These are phyloP conservation scores for Colletotrichum liaoningense DNA, from an alignment of 2,329 filamentous ascomycete genomes.

Conservation along the genomic window DNA sequence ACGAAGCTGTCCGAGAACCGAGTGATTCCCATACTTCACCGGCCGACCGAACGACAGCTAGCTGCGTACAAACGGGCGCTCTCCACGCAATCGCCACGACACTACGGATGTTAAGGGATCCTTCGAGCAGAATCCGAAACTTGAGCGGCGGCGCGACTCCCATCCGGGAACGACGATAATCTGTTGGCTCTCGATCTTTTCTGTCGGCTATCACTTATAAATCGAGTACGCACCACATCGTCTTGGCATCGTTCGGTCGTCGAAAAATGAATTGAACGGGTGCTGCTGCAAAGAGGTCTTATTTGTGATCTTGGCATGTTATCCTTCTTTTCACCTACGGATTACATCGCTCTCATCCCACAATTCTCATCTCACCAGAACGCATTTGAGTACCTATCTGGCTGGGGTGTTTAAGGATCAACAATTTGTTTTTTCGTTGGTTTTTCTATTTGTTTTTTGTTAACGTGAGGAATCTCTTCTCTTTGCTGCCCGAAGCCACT, in stretches of 20 bases:
- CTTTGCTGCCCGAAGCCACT: too few species aligned
- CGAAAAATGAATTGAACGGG: background rate
- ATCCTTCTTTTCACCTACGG: background rate
- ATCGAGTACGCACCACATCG: background rate
- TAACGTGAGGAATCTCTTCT: too few species aligned
- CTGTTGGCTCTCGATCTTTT: background rate
- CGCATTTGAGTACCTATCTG: background rate
- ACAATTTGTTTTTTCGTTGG: too few species aligned
- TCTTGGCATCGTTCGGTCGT: background rate
- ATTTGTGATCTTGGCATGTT: background rate
- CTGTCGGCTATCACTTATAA: background rate
- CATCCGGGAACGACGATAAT: background rate
- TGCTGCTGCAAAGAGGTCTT: background rate
- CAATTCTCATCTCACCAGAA: background rate
- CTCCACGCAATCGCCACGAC: conserved; percentile 3
- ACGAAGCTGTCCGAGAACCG: conserved; percentile 4
- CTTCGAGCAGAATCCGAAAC: background rate
- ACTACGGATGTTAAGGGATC: conserved; percentile 6
- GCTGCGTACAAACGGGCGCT: conserved; percentile 4
- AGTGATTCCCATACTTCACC: background rate
- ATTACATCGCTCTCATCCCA: background rate
- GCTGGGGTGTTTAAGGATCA: background rate
- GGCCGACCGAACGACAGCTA: conserved; percentile 8
- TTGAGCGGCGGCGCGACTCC: background rate
- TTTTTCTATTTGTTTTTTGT: too few species aligned